A percentile compares a stretch with the other conserved stretches of the same genome.
Evolutionary conservation across 2,329 filamentous ascomycete species (phyloP).

Genomic region (Phialophora chinensis): DNA sequence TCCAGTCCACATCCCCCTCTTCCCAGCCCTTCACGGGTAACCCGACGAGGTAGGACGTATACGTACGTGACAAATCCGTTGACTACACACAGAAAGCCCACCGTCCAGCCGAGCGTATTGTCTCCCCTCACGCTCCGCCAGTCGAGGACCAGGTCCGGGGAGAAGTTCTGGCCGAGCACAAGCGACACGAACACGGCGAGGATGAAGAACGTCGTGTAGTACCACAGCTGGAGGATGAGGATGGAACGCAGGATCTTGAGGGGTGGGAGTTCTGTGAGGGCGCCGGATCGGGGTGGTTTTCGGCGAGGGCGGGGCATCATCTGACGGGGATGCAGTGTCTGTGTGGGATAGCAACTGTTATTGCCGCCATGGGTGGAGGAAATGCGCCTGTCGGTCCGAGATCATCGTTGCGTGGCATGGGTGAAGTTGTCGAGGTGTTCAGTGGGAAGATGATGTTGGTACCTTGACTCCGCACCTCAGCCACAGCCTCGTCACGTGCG

Average conservation of each 20-base stretch:
- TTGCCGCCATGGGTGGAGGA: slow-evolving; percentile 30
- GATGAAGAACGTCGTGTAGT: slow-evolving; percentile 66
- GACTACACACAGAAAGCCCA: slow-evolving; percentile 71
- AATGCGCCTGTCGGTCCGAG: not conserved
- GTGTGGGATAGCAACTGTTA: slow-evolving; percentile 34
- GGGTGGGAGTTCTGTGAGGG: slow-evolving; percentile 69
- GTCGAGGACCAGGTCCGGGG: slow-evolving; percentile 64
- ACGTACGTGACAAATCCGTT: slow-evolving; percentile 69
- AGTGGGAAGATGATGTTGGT: slow-evolving; percentile 1
- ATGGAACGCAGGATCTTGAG: slow-evolving; percentile 72
- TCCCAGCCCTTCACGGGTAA: too few relatives aligned
- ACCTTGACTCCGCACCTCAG: not conserved
- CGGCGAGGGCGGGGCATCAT: slow-evolving; percentile 62
- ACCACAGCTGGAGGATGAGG: slow-evolving; percentile 66
- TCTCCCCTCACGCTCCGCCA: slow-evolving; percentile 70
- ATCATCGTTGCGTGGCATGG: not conserved
- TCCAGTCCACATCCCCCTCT: too few relatives aligned
- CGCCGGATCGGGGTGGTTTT: slow-evolving; percentile 68
- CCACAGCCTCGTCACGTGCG: not conserved
- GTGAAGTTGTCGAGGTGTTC: not conserved
- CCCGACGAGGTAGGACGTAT: slow-evolving; percentile 51
- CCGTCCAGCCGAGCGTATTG: slow-evolving; percentile 72
- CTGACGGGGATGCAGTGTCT: slow-evolving; percentile 38
- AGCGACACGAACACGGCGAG: slow-evolving; percentile 72
- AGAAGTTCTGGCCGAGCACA: slow-evolving; percentile 67